Percentiles rank a stretch among this genome's conserved stretches.
Conservation (phyloP, 2,329 filamentous ascomycete species). For the Colletotrichum salicis region DNA sequence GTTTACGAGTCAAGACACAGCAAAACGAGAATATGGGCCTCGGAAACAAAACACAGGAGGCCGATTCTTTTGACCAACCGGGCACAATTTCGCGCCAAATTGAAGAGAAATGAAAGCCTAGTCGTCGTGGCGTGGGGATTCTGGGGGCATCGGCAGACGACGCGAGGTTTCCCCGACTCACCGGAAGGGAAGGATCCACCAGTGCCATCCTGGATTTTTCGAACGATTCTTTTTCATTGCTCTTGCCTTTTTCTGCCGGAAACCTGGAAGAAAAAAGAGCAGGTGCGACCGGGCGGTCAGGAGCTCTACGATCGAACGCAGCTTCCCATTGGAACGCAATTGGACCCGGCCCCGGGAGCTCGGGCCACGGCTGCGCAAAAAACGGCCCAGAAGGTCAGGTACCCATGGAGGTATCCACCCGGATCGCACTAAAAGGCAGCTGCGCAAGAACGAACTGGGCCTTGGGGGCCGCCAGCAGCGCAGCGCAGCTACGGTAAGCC, state of each 20-base stretch:
- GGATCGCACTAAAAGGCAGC: conserved; percentile 7
- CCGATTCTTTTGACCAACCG: background rate
- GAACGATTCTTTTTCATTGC: background rate
- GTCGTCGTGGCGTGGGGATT: conserved; percentile 27
- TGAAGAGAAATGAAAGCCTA: conserved; percentile 2
- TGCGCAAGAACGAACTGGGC: background rate
- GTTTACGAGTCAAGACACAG: background rate
- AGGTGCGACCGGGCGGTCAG: conserved; percentile 19
- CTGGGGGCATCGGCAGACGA: conserved; percentile 26
- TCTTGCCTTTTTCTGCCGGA: conserved; percentile 18
- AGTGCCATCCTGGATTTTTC: background rate
- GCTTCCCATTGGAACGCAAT: conserved; percentile 18
- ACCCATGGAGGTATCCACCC: conserved; percentile 3
- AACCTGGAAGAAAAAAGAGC: background rate
- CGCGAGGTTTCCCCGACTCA: conserved; percentile 27
- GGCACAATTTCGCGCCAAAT: conserved; percentile 3
- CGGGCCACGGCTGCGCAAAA: conserved; percentile 19
- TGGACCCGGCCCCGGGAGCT: conserved; percentile 23
- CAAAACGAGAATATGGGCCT: background rate
- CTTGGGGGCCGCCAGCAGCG: background rate
- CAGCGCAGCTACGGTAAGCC: background rate
- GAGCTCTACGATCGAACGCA: conserved; percentile 9
- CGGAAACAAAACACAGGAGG: background rate
- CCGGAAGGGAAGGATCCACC: conserved; percentile 14
- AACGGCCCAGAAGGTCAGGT: conserved; percentile 16